These are phyloP conservation scores for Vicia villosa DNA, from an alignment of 306 rosid species.

Conservation along the genomic window DNA sequence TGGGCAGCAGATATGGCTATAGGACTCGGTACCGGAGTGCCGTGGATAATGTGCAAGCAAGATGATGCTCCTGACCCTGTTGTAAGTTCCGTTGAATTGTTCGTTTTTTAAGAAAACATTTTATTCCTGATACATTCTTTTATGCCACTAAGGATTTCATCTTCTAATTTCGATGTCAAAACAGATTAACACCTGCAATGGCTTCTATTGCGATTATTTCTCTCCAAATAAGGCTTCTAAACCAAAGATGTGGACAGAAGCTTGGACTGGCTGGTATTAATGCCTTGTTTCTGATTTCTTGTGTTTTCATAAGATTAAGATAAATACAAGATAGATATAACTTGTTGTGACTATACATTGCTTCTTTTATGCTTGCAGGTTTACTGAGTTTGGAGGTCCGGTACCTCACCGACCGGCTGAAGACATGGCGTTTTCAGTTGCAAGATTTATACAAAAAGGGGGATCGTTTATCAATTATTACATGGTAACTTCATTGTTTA, in stretches of 20 bases:
- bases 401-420: constrained; percentile 95
- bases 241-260: constrained; percentile 99
- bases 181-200: constrained; percentile 96
- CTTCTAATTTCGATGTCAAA: constrained; percentile 27
- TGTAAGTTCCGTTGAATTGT: constrained; percentile 54
- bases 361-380: constrained; percentile 61
- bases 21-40: constrained; percentile 89
- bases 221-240: constrained; percentile 90
- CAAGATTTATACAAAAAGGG: constrained; percentile 91
- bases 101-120: background rate
- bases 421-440: constrained; percentile 94
- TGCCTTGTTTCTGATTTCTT: constrained; percentile 21
- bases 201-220: constrained; percentile 95
- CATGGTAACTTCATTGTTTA: constrained; percentile 61
- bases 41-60: constrained; percentile 99
- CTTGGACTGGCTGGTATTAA: constrained; percentile 96
- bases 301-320: constrained; percentile 22
- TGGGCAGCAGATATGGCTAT: constrained; percentile 99
- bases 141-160: background rate
- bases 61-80: constrained; percentile 99
- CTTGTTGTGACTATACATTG: constrained; percentile 10
- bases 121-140: background rate
- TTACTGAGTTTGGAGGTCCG: constrained; percentile 94
- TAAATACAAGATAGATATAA: constrained; percentile 17
- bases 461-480: constrained; percentile 92